Conservation (phyloP, 106 monocot species). For the Dendrobium nobile region DNA sequence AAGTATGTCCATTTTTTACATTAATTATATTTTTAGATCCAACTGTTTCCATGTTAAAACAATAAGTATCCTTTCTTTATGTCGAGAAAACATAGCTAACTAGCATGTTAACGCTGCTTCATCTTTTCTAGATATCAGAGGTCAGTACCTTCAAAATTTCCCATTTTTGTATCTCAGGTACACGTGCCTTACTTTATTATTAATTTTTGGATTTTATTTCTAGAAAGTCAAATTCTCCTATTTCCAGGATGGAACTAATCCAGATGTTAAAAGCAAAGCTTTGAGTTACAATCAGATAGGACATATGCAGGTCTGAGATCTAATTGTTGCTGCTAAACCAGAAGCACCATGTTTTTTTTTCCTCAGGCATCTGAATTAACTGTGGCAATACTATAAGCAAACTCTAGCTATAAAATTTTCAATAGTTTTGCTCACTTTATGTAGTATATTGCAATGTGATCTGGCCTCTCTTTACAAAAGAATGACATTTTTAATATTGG, state of each 20-base stretch:
- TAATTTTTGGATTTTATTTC: constrained; percentile 7
- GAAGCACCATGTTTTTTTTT: not conserved
- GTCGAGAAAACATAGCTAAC: too few relatives aligned
- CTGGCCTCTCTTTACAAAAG: too few relatives aligned
- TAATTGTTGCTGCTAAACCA: not conserved
- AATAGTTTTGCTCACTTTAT: too few relatives aligned
- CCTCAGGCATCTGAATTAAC: not conserved
- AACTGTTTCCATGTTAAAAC: not conserved
- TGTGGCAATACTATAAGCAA: not conserved
- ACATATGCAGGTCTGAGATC: constrained; percentile 73
- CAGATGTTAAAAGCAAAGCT: constrained; percentile 88
- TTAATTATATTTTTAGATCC: not conserved
- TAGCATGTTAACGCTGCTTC: not conserved
- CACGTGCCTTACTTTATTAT: not conserved
- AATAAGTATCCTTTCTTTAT: not conserved
- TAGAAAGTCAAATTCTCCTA: not conserved
- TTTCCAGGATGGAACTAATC: constrained; percentile 88
- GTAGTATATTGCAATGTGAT: too few relatives aligned
- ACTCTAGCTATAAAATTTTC: not conserved
- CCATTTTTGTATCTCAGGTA: constrained; percentile 94
- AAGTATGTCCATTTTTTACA: constrained; percentile 46
- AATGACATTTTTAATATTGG: too few relatives aligned
- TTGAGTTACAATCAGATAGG: constrained; percentile 66
- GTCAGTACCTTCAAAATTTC: constrained; percentile 76
- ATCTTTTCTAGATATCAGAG: constrained; percentile 60